A percentile compares a stretch with the other conserved stretches of the same genome.
phyloP scores from a whole-genome alignment of 495 filamentous ascomycete genomes.

The Lentithecium fluviatile region DNA sequence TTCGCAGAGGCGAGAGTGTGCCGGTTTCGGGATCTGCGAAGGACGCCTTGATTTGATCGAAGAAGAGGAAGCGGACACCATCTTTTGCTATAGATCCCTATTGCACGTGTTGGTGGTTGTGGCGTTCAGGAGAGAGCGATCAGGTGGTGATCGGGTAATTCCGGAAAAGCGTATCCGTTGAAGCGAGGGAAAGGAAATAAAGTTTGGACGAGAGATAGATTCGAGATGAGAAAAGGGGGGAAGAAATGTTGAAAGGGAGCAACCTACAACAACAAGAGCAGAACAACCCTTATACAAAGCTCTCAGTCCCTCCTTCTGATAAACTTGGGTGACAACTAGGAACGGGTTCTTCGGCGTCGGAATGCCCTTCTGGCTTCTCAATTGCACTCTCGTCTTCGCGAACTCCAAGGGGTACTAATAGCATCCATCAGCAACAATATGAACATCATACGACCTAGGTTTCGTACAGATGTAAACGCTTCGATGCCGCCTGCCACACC shows the following conservation, averaged over 20 bases:
- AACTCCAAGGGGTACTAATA: slow-evolving; percentile 65
- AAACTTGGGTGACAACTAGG: slow-evolving; percentile 50
- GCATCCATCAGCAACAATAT: not conserved
- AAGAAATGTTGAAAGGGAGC: not conserved
- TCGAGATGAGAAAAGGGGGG: not conserved
- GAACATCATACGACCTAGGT: no score
- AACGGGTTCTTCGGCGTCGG: slow-evolving; percentile 54
- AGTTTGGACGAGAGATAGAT: not conserved
- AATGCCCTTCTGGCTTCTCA: slow-evolving; percentile 49
- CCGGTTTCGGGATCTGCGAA: slow-evolving; percentile 59
- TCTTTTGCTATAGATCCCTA: slow-evolving; percentile 63
- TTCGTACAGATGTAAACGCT: slow-evolving; percentile 51
- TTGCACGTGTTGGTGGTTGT: not conserved
- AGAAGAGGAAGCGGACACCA: slow-evolving; percentile 63
- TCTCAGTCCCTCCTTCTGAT: slow-evolving; percentile 54
- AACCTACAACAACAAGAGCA: slow-evolving; percentile 55
- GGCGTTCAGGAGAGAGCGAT: not conserved
- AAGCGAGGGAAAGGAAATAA: not conserved
- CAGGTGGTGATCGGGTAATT: not conserved
- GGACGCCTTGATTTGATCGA: slow-evolving; percentile 62
- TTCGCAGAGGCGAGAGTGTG: slow-evolving; percentile 53
- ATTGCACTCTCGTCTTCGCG: slow-evolving; percentile 64
- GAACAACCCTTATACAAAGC: slow-evolving; percentile 66
- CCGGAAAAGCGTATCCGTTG: slow-evolving; percentile 16
- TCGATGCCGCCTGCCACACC: slow-evolving; percentile 57